Evolutionary conservation across 371 early-diverging fungal genomes (phyloP).

Genomic region (Syncephalastrum racemosum): DNA sequence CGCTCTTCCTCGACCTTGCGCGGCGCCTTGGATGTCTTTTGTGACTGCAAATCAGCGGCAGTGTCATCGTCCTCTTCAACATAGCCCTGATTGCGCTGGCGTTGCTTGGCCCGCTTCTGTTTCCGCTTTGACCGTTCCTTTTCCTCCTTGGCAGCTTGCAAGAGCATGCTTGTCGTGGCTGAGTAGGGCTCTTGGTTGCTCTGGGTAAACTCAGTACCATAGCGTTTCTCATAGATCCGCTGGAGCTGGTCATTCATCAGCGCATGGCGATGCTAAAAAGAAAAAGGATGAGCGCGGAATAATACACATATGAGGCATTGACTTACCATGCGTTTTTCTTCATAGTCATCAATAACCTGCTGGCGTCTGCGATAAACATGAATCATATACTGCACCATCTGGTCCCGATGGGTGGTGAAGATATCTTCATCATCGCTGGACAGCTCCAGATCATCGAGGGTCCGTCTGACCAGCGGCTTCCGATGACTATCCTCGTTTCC

Average conservation of each 20-base stretch:
- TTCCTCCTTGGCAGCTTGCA: conserved; percentile 27
- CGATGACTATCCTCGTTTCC: conserved; percentile 16
- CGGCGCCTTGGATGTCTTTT: conserved; percentile 9
- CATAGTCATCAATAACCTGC: conserved; percentile 40
- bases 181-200: conserved; percentile 5
- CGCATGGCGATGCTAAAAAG: conserved; percentile 23
- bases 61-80: conserved; percentile 7
- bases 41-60: conserved; percentile 2
- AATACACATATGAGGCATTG: no score
- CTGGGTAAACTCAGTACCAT: conserved; percentile 28
- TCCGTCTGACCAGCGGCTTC: conserved; percentile 20
- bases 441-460: conserved; percentile 23
- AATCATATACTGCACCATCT: conserved; percentile 50
- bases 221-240: conserved; percentile 37
- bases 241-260: conserved; percentile 35
- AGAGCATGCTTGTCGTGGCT: conserved; percentile 10
- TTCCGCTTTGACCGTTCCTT: conserved; percentile 26
- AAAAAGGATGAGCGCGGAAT: background rate
- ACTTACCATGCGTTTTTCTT: conserved; percentile 41
- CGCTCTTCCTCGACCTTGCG: conserved; percentile 33
- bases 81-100: conserved; percentile 6
- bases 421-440: conserved; percentile 40
- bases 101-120: conserved; percentile 11
- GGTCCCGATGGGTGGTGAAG: conserved; percentile 27
- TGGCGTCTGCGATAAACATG: conserved; percentile 35